Evolutionary conservation across 2,329 filamentous ascomycete genomes (phyloP).

Genomic region (Exophiala viscosa): DNA sequence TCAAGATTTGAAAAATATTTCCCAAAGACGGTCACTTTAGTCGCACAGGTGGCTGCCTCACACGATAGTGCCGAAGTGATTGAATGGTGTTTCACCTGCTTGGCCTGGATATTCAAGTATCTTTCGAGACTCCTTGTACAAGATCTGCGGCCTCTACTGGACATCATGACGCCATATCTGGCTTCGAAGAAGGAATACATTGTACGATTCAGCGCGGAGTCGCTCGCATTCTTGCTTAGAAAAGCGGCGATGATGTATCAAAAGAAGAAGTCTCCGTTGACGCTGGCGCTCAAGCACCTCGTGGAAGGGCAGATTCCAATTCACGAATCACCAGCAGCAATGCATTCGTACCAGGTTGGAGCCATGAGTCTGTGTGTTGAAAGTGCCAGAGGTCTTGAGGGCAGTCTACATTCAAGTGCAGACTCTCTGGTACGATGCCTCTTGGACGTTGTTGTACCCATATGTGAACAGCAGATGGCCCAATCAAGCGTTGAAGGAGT

Average conservation of each 20-base stretch:
- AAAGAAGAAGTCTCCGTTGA: constrained; percentile 66
- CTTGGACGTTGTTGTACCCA: constrained; percentile 39
- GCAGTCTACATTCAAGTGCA: constrained; percentile 57
- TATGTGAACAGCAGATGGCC: constrained; percentile 42
- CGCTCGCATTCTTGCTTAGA: constrained; percentile 86
- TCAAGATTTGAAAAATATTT: constrained; percentile 86
- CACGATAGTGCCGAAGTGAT: constrained; percentile 82
- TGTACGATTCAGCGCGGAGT: constrained; percentile 87
- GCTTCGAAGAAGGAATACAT: constrained; percentile 79
- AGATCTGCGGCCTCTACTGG: constrained; percentile 78
- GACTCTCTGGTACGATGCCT: constrained; percentile 52
- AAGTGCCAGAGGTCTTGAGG: constrained; percentile 62
- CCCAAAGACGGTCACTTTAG: constrained; percentile 66
- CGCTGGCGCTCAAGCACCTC: constrained; percentile 67
- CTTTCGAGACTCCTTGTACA: constrained; percentile 81
- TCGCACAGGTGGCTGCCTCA: constrained; percentile 73
- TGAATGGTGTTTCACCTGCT: constrained; percentile 92
- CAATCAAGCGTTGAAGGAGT: constrained; percentile 63
- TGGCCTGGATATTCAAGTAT: constrained; percentile 97
- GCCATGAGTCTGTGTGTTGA: constrained; percentile 91
- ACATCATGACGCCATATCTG: constrained; percentile 77
- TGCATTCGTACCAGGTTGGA: constrained; percentile 71
- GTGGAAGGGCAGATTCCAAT: constrained; percentile 54
- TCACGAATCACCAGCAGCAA: not conserved
- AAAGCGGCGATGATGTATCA: constrained; percentile 78